Evolutionary conservation across 164 flowering plant species (phyloP), one percentile per base, ranked within the genome.

Genomic region (Hamamelis virginiana): DNA sequence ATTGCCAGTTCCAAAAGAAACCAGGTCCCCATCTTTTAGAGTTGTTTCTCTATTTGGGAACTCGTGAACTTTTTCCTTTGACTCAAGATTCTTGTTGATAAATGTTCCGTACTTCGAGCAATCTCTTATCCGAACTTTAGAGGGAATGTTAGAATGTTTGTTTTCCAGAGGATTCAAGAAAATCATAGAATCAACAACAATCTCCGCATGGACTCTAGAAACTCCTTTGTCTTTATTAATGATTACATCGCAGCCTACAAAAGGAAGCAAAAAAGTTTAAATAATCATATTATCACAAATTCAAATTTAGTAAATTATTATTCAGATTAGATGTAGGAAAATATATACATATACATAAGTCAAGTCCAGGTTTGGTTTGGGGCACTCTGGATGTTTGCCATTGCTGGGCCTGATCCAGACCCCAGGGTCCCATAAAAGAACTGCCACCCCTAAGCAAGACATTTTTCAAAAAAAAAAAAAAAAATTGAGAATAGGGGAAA

Each of bases 101-200:
- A 80, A 86, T 44, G 97, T 93, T 46, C 98, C 98, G 80, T 89
- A 91, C 77, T 89, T 89, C 19, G 98, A 91, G 76, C 82, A 81
- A 76, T 93, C 98, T 75, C 67, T 86, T 45, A 93, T 76, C 48
- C 79, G 71, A 61, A 87, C 89, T 66, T 66, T 51, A 16, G 85
- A 74, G 18, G 78, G 70, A 27, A 61, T n/a, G 9, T 58, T 52
- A 63, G 80, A 77, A 60, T 85, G 73, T 59, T 46, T 80, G 33
- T 61, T 76, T 27, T 69, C 68, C 22, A 41, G 55, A 60, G 80
- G 66, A 70, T 75, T 80, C 57, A 74, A 27, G 41, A 76, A 74
- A 63, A 70, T 70, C 94, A 88, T 87, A 33, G 78, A 80, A 78
- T 84, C 88, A 64, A 93, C 77, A 67, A 87, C 38, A 68, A 93